phyloP scores from a whole-genome alignment of 83 land plant species.

The Picea engelmannii region DNA sequence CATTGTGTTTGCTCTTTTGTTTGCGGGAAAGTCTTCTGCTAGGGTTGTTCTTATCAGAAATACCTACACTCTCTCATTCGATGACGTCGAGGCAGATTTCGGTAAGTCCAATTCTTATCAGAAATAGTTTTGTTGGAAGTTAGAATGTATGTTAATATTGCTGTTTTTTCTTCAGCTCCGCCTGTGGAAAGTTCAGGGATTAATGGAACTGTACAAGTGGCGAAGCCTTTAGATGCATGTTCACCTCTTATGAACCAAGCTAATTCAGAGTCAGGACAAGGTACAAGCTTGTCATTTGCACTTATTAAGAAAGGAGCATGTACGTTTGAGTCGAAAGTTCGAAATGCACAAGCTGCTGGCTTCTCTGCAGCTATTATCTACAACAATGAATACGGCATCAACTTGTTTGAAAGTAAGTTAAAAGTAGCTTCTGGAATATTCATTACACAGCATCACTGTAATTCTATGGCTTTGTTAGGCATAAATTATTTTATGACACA shows the following conservation, averaged over 20 bases:
- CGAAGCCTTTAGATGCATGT: conserved; percentile 80
- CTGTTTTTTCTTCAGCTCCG: conserved; percentile 41
- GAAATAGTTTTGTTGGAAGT: too few species aligned
- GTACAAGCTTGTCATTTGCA: conserved; percentile 42
- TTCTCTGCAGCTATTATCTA: conserved; percentile 58
- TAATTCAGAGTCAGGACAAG: conserved; percentile 7
- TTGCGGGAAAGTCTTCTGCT: too few species aligned
- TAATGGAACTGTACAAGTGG: conserved; percentile 50
- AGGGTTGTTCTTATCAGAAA: too few species aligned
- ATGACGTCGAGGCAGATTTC: too few species aligned
- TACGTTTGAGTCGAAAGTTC: conserved; percentile 53
- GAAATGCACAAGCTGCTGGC: conserved; percentile 66
- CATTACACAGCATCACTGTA: neutral
- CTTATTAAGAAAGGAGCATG: conserved; percentile 73
- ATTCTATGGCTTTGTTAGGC: neutral
- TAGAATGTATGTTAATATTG: too few species aligned
- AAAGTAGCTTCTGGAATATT: neutral
- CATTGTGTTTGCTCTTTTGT: too few species aligned
- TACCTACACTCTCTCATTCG: too few species aligned
- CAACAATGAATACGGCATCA: conserved; percentile 47
- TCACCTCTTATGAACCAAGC: conserved; percentile 37
- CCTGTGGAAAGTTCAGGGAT: conserved; percentile 40
- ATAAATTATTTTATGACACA: neutral
- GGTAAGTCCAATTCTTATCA: too few species aligned
- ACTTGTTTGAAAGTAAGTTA: conserved; percentile 47